Conservation (phyloP, 116 monocot genomes). For the Dioscorea cayenensis region DNA sequence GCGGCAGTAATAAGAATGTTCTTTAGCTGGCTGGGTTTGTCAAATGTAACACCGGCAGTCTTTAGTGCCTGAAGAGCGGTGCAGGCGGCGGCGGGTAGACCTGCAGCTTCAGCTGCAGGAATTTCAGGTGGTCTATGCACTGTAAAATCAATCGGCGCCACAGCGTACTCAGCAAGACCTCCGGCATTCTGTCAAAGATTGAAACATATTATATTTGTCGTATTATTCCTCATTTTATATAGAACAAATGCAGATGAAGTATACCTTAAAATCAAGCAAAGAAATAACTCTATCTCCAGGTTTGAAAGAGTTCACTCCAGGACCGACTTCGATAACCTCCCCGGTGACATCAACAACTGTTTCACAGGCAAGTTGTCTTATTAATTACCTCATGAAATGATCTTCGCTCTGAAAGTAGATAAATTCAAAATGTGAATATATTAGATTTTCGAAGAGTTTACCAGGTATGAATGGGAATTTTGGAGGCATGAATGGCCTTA, state of each 20-base stretch:
- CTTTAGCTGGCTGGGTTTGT: not conserved
- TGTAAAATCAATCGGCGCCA: conserved; percentile 24
- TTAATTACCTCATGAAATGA: not conserved
- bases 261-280: conserved; percentile 29
- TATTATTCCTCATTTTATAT: too few species aligned
- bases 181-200: conserved; percentile 45
- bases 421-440: not conserved
- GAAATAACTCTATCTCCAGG: conserved; percentile 69
- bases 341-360: conserved; percentile 61
- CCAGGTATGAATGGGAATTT: conserved; percentile 48
- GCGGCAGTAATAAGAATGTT: conserved; percentile 13
- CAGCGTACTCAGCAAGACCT: conserved; percentile 71
- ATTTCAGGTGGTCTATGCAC: conserved; percentile 40
- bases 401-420: not conserved
- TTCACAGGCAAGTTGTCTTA: not conserved
- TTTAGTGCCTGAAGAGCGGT: conserved; percentile 63
- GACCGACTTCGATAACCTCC: conserved; percentile 47
- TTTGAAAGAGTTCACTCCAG: conserved; percentile 42
- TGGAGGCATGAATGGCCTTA: conserved; percentile 25
- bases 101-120: conserved; percentile 47
- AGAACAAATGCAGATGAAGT: not conserved
- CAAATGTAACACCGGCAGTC: conserved; percentile 2
- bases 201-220: too few species aligned
- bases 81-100: conserved; percentile 41
- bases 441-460: not conserved